phyloP scores from a whole-genome alignment of 2,329 filamentous ascomycete genomes.

The Epichloe scottii region DNA sequence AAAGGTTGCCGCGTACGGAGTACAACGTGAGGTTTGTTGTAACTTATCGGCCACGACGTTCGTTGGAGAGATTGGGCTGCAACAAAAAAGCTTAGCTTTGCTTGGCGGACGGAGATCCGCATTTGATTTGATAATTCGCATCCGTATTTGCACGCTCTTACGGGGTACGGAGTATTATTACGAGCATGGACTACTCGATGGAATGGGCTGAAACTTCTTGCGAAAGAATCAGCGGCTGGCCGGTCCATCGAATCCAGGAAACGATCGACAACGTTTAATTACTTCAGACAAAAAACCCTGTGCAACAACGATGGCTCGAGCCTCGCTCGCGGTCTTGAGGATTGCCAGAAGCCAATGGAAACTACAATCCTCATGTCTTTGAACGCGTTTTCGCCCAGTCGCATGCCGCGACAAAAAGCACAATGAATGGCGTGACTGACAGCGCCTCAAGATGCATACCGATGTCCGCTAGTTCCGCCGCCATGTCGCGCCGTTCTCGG shows the following conservation, averaged over 20 bases:
- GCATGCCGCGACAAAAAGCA: background rate
- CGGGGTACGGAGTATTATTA: no score
- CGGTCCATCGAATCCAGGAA: background rate
- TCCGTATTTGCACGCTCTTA: no score
- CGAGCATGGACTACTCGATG: no score
- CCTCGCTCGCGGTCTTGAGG: background rate
- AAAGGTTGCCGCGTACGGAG: no score
- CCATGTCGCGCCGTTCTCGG: background rate
- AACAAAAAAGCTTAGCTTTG: no score
- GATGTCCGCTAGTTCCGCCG: background rate
- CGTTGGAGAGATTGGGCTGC: no score
- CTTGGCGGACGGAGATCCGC: no score
- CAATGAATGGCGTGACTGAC: background rate
- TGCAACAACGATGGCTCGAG: background rate
- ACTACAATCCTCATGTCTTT: background rate
- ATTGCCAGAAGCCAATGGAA: background rate
- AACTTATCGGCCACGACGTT: no score
- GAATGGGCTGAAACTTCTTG: no score
- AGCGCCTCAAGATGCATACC: background rate
- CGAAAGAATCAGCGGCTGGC: background rate
- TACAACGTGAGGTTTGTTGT: no score
- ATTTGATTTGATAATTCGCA: no score
- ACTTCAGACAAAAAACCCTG: background rate
- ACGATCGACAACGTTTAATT: background rate
- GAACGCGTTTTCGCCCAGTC: no score